Base-by-base conservation (phyloP, 1,284 basidiomycete genomes). In the Lentinus polychrous region DNA sequence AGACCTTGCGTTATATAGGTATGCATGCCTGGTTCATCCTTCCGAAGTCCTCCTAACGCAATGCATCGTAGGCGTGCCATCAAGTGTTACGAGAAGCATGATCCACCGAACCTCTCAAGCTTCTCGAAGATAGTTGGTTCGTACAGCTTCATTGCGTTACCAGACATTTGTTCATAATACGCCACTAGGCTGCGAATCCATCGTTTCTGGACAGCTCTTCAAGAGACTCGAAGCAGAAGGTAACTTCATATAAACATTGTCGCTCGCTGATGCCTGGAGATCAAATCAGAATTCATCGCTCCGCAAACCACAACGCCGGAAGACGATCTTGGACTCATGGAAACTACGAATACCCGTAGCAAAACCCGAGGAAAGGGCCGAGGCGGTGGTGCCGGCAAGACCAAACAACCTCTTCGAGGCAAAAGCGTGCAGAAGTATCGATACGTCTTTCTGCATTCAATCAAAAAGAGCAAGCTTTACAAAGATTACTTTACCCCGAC, bases 1-100 rank as follows among this genome's bases (percentile, higher is more conserved):
- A 56, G 81, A 82, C 49, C 68, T 90, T 18, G 79, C 83, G 2
- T 69, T 81, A 35, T 86, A 87, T 62, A 77, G 86, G 86, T 82
- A 48, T 42, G 42, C 22, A 23, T 22, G 11, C 22, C 46, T n/a
- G 10, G 22, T 27, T n/a, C 48, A 32, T 39, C 42, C 49, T 24
- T 43, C 46, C 43, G 48, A 37, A 33, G 12, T 18, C 35, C 14
- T 24, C 34, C 45, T 41, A 3, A 24, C 31, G 24, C 43, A 49
- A 23, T 45, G n/a, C 6, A 23, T 40, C 44, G 33, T 51, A 90
- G 86, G 59, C 75, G 85, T 43, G 83, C 85, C 11, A 84, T 90
- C 57, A 90, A 90, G 58, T 62, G 81, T 35, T 79, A 73, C 22
- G 83, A 89, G 59, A 65, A 61, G 10, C 58, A 73, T 43, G 71